Base-by-base conservation (phyloP, 208 protist species). In the Crithidia fasciculata region DNA sequence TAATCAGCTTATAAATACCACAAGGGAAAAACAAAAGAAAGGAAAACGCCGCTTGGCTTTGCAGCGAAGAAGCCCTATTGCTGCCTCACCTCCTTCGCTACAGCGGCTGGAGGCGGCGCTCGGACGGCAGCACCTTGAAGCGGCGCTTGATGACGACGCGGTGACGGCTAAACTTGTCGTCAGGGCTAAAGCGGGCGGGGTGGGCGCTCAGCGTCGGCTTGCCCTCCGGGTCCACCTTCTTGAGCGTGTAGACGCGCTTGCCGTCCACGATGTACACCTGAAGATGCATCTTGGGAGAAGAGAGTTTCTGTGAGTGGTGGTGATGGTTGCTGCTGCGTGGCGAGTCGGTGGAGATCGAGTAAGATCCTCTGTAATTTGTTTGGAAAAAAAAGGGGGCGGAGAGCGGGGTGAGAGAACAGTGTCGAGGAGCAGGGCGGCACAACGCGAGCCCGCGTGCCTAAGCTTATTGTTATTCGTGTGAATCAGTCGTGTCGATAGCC, bases 101-200 rank as follows among this genome's bases (percentile, higher is more conserved):
- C 44, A 97, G 64, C 4, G 86, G 68, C 82, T 93, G 93, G 37
- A 82, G 82, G 54, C 87, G 85, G 68, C 90, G 90, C 65, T 94
- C 89, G 1, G 79, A 85, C 8, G 83, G 67, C 57, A 98, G 87
- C 36, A 87, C 86, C 86, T 95, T 97, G 73, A 97, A 97, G 28
- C 94, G 91, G 56, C 91, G 84, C 87, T 98, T 98, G 72, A 98
- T 93, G 5, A 80, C 84, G 16, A 98, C 81, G 74, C 96, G 93
- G 66, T 98, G 86, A 28, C 92, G 87, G 74, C 89, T 96, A 80
- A 91, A 98, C 72, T 95, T 95, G 78, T 98, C 94, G 68, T 98
- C 92, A 9, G 96, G 96, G 75, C 94, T 97, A 78, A 98, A 98
- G 61, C 94, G 86, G 15, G 94, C 94, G 47, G 94, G 94, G 71